These are phyloP conservation scores for Hemileccinum impolitum DNA, from an alignment of 768 basidiomycete species.

Conservation along the genomic window DNA sequence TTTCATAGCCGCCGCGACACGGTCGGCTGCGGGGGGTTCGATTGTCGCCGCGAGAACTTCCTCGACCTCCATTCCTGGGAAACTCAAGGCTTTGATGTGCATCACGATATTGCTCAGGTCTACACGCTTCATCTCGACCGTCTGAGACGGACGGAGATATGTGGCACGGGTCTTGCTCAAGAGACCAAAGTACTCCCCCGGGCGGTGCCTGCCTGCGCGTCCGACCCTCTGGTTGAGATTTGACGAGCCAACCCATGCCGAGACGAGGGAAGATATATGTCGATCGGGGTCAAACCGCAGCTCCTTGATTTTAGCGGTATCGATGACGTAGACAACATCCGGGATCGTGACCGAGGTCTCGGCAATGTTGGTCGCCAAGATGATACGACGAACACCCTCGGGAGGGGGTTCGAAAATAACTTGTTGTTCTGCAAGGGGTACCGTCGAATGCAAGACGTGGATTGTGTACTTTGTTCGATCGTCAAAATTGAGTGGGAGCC, in stretches of 20 bases:
- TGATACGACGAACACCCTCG: constrained; percentile 75
- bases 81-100: constrained; percentile 92
- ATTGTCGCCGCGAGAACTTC: constrained; percentile 83
- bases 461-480: constrained; percentile 58
- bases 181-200: constrained; percentile 90
- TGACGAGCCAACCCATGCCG: constrained; percentile 87
- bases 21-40: constrained; percentile 78
- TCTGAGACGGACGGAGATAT: constrained; percentile 72
- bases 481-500: constrained; percentile 57
- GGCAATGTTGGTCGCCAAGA: constrained; percentile 92
- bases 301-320: constrained; percentile 86
- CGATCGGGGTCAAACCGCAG: constrained; percentile 84
- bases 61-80: constrained; percentile 81
- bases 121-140: constrained; percentile 92
- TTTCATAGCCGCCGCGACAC: constrained; percentile 76
- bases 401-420: constrained; percentile 83
- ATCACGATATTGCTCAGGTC: constrained; percentile 91
- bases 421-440: constrained; percentile 87
- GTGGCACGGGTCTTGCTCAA: constrained; percentile 60
- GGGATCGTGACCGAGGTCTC: constrained; percentile 96
- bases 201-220: constrained; percentile 86
- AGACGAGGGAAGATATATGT: constrained; percentile 84
- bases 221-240: constrained; percentile 91
- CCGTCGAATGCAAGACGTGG: constrained; percentile 85
- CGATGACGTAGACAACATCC: constrained; percentile 92